Base-by-base conservation (phyloP, 2,329 filamentous ascomycete species). In the Calonectria naviculata region DNA sequence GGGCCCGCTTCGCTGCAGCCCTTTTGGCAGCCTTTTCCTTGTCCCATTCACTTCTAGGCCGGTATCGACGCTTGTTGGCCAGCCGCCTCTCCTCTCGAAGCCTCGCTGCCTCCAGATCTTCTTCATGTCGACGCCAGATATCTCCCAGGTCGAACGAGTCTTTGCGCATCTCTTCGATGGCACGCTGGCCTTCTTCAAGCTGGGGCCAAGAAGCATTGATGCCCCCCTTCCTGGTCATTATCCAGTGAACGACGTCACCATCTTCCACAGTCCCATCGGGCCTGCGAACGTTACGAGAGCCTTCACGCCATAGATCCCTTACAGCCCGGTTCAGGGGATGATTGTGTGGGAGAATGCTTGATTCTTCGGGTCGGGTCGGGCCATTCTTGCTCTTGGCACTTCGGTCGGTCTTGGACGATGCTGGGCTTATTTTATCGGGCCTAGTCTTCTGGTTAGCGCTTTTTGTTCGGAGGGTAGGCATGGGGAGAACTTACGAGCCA, bases 31-130 rank as follows among this genome's bases (percentile, higher is more conserved):
- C 70, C 58, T 70, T 73, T 47, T 78, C 75, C 61, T 60, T 75
- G 17, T 65, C 68, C 34, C 73, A 68, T 26, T 77, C 65, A 12
- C 75, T 69, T 47, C 76, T 67, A n/a, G 73, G 73, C 15, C 72
- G 65, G 44, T 77, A 79, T 49, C 73, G 73, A n/a, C 68, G 65
- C 42, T 79, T 79, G 49, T 75, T 78, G 21, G 73, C 76, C 36
- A 71, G 61, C 12, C 75, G 73, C 28, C 70, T 67, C 56, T 74
- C 70, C 42, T 79, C 77, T 41, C 70, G 76, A 28, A 70, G 49
- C 15, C 68, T 64, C 28, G 47, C 68, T 2, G 31, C 41, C 42
- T 72, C 73, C 9, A 74, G 71, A 42, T 71, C 73, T 62, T 76
- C 73, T 26, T 71, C 56, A 3, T 71, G 69, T 62, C 65, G 73